A percentile compares a stretch with the other conserved stretches of the same genome.
Conservation (phyloP, 257 asterid species). For the Solanum appendiculatum region DNA sequence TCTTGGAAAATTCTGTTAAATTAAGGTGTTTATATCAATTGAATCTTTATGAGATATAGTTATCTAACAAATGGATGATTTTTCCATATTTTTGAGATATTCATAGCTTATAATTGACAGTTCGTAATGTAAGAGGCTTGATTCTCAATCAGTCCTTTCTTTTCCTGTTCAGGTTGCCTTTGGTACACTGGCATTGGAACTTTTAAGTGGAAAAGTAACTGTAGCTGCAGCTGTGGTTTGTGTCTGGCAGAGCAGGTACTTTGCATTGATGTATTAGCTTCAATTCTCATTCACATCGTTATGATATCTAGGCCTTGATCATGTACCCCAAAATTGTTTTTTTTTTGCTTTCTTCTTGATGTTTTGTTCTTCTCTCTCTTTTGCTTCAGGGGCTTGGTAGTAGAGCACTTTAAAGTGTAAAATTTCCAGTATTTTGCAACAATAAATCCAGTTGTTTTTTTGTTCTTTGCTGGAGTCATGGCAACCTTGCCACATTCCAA, state of each 20-base stretch:
- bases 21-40: not conserved
- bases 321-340: not conserved
- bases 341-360: not conserved
- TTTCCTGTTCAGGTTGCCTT: not conserved
- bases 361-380: not conserved
- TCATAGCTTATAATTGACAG: not conserved
- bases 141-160: not conserved
- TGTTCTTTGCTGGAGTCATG: conserved; percentile 51
- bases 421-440: conserved; percentile 15
- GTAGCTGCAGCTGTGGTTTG: not conserved
- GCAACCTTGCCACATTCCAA: conserved; percentile 50
- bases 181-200: not conserved
- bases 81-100: not conserved
- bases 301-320: conserved; percentile 24
- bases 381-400: not conserved
- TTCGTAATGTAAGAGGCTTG: not conserved
- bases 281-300: not conserved
- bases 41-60: not conserved
- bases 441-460: conserved; percentile 20
- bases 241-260: not conserved
- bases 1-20: not conserved
- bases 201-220: not conserved
- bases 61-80: not conserved
- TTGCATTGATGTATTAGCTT: not conserved
- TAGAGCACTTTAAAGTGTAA: not conserved